These are phyloP conservation scores for Rhizopus delemar DNA, from an alignment of 371 early-diverging fungal genomes.

Conservation along the genomic window DNA sequence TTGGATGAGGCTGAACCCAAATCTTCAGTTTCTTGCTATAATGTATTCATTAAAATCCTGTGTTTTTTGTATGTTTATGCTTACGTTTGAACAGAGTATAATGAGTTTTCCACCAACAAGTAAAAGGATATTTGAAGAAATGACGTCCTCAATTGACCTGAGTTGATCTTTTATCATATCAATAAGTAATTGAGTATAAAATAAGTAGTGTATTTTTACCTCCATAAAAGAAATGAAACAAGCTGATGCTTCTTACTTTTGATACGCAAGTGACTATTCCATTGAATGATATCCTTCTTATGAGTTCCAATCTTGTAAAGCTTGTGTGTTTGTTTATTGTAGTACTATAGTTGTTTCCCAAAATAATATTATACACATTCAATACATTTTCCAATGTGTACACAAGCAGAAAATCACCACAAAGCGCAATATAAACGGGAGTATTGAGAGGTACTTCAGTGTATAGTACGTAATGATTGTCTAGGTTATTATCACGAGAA, in stretches of 20 bases:
- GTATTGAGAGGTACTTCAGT: slow-evolving; percentile 47
- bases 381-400: slow-evolving; percentile 75
- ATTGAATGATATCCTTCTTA: slow-evolving; percentile 68
- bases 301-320: slow-evolving; percentile 46
- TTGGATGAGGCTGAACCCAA: background rate
- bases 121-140: slow-evolving; percentile 48
- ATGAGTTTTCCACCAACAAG: slow-evolving; percentile 54
- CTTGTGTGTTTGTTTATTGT: background rate
- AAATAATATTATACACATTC: slow-evolving; percentile 34
- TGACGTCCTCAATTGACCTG: slow-evolving; percentile 31
- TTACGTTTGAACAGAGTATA: slow-evolving; percentile 47
- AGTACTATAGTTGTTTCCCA: slow-evolving; percentile 3
- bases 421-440: slow-evolving; percentile 59
- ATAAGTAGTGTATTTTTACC: slow-evolving; percentile 18
- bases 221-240: slow-evolving; percentile 46
- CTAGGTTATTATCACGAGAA: slow-evolving; percentile 78
- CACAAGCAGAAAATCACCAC: slow-evolving; percentile 62
- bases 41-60: background rate
- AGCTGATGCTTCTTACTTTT: slow-evolving; percentile 56
- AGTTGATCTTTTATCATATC: slow-evolving; percentile 33
- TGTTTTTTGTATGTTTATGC: background rate
- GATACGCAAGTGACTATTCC: slow-evolving; percentile 62
- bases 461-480: slow-evolving; percentile 60
- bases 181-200: too few species aligned
- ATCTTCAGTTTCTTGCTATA: slow-evolving; percentile 26